Base-by-base conservation (phyloP, 139 green algal genomes). In the Micromonas pusilla region DNA sequence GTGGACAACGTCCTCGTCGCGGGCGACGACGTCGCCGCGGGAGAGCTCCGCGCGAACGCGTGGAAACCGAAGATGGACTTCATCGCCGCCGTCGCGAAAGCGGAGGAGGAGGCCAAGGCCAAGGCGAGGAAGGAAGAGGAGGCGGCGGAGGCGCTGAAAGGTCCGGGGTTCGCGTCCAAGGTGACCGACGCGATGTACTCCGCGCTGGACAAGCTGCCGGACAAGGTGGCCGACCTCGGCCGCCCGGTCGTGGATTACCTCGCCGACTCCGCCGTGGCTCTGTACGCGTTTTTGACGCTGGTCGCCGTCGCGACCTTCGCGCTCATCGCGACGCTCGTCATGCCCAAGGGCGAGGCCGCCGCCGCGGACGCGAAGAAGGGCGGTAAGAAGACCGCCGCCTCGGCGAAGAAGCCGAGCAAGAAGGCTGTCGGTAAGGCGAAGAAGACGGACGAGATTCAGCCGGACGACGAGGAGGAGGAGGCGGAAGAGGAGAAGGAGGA, bases 1-100 rank as follows among this genome's bases (percentile, higher is more conserved):
- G 85, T 89, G 37, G 85, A 89, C 84, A 88, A 89, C 79, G 65
- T 89, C 38, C 63, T 89, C 20, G 34, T 89, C 32, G 81, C 60
- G 31, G 30, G 82, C 71, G 68, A 85, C 45, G 53, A 80, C 32
- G 67, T 76, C 21, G 77, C 52, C n/a, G 81, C 78, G 1, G 60
- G 80, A 28, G 82, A 80, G 38, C 70, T 84, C 68, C 26, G 33
- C 20, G 52, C 53, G 66, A 76, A 60, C 30, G 36, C 36, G 3
- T 89, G 82, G 75, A 45, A 80, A 36, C n/a, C 73, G 13, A 83
- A 71, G 70, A 81, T 86, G 37, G 66, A 68, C 26, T n/a, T n/a
- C n/a, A n/a, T n/a, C n/a, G n/a, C n/a, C n/a, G n/a, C n/a, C n/a
- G 72, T 28, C 16, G 66, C 66, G 70, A 45, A 81, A 31, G 83